Conservation (phyloP, 306 rosid genomes). For the Astragalus glycyphyllos region DNA sequence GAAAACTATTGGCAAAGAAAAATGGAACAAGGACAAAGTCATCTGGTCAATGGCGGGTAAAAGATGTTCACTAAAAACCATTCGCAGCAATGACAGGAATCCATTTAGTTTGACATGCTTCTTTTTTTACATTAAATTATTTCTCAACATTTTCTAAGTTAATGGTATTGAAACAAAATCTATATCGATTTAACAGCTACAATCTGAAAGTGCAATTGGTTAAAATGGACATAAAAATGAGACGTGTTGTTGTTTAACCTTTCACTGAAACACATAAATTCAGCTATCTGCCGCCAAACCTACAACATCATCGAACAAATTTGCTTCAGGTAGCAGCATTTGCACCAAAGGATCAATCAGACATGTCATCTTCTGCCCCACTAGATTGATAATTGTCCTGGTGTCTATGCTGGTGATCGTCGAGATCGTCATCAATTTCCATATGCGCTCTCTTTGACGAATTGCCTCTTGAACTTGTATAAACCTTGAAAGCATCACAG, state of each 20-base stretch:
- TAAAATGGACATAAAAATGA: slow-evolving; percentile 43
- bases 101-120: slow-evolving; percentile 40
- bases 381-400: slow-evolving; percentile 76
- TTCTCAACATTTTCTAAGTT: slow-evolving; percentile 36
- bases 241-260: slow-evolving; percentile 30
- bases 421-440: slow-evolving; percentile 76
- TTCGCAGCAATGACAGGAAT: slow-evolving; percentile 26
- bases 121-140: slow-evolving; percentile 42
- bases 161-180: slow-evolving; percentile 43
- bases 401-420: slow-evolving; percentile 67
- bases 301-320: slow-evolving; percentile 33
- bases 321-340: slow-evolving; percentile 41
- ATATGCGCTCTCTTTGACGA: slow-evolving; percentile 54
- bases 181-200: slow-evolving; percentile 46
- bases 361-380: slow-evolving; percentile 89
- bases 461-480: slow-evolving; percentile 58
- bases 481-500: slow-evolving; percentile 61
- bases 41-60: slow-evolving; percentile 15
- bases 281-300: slow-evolving; percentile 38
- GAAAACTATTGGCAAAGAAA: background rate
- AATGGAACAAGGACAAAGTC: background rate
- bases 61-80: background rate
- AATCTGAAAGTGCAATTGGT: slow-evolving; percentile 39
- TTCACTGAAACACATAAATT: slow-evolving; percentile 40
- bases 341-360: slow-evolving; percentile 58